phyloP scores from a whole-genome alignment of 495 filamentous ascomycete genomes.

The Apodospora peruviana region DNA sequence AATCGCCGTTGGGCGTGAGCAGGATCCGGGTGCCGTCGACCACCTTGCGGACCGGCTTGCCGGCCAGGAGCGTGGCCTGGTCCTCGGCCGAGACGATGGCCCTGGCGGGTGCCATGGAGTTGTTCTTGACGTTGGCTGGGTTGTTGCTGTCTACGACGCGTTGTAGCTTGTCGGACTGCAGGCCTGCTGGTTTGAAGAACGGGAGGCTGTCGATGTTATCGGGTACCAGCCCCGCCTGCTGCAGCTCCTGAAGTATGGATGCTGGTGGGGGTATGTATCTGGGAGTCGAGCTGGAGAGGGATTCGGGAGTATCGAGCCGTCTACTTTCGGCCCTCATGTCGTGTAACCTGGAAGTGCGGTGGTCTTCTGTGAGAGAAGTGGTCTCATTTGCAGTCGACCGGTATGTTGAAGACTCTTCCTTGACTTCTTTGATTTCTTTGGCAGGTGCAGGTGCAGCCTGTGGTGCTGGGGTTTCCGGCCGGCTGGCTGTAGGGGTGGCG shows the following conservation, averaged over 20 bases:
- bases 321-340: too few species aligned
- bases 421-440: constrained; percentile 29
- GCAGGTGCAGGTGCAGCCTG: constrained; percentile 24
- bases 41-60: constrained; percentile 45
- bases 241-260: constrained; percentile 29
- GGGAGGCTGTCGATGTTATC: constrained; percentile 26
- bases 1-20: constrained; percentile 73
- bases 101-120: constrained; percentile 31
- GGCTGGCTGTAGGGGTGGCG: constrained; percentile 32
- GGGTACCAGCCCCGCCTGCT: constrained; percentile 14
- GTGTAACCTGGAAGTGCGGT: too few species aligned
- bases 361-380: constrained; percentile 24
- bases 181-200: constrained; percentile 25
- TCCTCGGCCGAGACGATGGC: constrained; percentile 48
- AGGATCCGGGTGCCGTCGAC: constrained; percentile 50
- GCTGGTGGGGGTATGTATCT: constrained; percentile 29
- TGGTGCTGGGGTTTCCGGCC: constrained; percentile 25
- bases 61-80: constrained; percentile 39
- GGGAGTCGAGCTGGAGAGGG: constrained; percentile 3
- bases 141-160: constrained; percentile 8
- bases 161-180: constrained; percentile 15
- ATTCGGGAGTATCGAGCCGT: too few species aligned
- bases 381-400: constrained; percentile 28
- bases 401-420: constrained; percentile 27
- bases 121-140: constrained; percentile 5